These are phyloP conservation scores for Populus hybrid DNA, from an alignment of 441 rosid species.

Conservation along the genomic window DNA sequence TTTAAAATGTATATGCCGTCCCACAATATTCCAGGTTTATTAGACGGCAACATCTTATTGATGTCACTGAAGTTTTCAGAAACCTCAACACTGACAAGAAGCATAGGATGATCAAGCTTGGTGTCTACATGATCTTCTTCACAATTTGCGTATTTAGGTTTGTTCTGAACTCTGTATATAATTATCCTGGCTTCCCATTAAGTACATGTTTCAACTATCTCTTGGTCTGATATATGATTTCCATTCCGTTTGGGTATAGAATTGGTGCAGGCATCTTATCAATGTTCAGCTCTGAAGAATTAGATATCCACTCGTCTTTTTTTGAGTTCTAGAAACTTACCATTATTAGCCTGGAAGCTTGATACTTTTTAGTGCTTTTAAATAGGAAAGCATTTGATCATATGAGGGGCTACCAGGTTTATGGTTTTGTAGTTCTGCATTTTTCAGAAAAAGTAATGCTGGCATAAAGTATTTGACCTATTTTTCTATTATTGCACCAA, in stretches of 20 bases:
- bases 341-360: slow-evolving; percentile 17
- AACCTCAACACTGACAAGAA: slow-evolving; percentile 63
- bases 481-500: not conserved
- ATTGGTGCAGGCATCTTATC: slow-evolving; percentile 30
- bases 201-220: not conserved
- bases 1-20: not conserved
- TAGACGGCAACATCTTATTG: slow-evolving; percentile 63
- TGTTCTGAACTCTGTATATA: slow-evolving; percentile 11
- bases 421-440: not conserved
- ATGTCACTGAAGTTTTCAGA: slow-evolving; percentile 93
- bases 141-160: slow-evolving; percentile 70
- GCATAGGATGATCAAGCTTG: slow-evolving; percentile 63
- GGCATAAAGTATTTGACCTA: not conserved
- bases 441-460: not conserved
- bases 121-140: slow-evolving; percentile 63
- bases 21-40: slow-evolving; percentile 44
- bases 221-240: slow-evolving; percentile 29
- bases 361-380: slow-evolving; percentile 10
- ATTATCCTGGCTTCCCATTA: slow-evolving; percentile 1
- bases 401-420: slow-evolving; percentile 5
- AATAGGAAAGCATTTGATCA: slow-evolving; percentile 24
- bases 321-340: slow-evolving; percentile 35
- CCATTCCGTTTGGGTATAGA: slow-evolving; percentile 43
- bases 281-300: slow-evolving; percentile 27
- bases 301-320: slow-evolving; percentile 40